Evolutionary conservation across 1,284 basidiomycete genomes (phyloP), one percentile per base, ranked within the genome.

Genomic region (Sanghuangporus baumii): DNA sequence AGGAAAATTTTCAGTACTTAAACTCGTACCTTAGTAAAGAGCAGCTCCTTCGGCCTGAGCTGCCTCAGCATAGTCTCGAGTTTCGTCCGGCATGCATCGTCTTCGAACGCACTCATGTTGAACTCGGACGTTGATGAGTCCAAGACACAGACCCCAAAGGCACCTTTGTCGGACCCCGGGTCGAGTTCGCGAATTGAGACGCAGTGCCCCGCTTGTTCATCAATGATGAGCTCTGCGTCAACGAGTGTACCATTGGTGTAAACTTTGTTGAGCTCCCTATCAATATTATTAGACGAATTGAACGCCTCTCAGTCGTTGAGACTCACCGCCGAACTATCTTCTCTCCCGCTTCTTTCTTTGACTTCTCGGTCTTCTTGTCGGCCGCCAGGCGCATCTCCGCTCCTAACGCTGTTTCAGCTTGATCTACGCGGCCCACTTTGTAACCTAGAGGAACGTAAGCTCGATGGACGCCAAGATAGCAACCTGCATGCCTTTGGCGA

Each of bases 111-210:
- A 60, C 92, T 91, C 69, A 99, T 74, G 69, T 94, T 91, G 79
- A 99, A 99, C 73, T 98, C 92, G 64, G 95, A 96, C 0, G 97
- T 99, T 6, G 96, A 85, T 63, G 95, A 96, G 73, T 99, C 97
- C 69, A 99, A 77, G n/a, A 96, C 88, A 71, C 94, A 97, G 47
- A 98, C 78, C 1, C 97, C 97, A 72, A 98, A 99, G 18, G 79
- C 80, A 63, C 83, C 81, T n/a, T 58, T 65, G 36, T 69, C 69
- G 18, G 80, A 78, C 26, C 71, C 72, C 12, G 78, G 75, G 3
- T 76, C 73, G 23, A 79, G 76, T 69, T 91, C 96, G 62, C 90
- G 90, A 74, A 99, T 88, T 2, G 94, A 88, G 16, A 99, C 85
- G 70, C 96, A 98, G 73, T 99, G 97, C 20, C 93, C 94, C 2